Conservation (phyloP, 2,329 filamentous ascomycete genomes). For the Chaetomium globosum region DNA sequence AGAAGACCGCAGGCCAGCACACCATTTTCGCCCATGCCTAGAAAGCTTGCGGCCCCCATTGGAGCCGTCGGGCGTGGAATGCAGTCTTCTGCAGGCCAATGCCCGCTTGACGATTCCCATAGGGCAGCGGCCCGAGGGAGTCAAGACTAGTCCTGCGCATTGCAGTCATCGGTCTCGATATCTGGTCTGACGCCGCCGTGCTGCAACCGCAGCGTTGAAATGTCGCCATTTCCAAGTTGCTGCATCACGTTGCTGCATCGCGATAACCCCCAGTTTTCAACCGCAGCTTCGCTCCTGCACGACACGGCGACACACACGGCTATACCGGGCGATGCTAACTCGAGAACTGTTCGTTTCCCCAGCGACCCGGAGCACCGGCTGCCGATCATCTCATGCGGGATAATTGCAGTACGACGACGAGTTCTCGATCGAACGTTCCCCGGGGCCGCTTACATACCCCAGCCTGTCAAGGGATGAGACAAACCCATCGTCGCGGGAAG, state of each 20-base stretch:
- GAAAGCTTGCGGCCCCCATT: conserved; percentile 26
- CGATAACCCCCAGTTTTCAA: background rate
- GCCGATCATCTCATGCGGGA: conserved; percentile 32
- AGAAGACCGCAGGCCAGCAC: conserved; percentile 32
- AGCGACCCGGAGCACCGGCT: conserved; percentile 26
- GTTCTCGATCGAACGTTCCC: conserved; percentile 22
- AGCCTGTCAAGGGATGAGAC: conserved; percentile 24
- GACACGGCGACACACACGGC: background rate
- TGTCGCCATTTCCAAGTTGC: conserved; percentile 1
- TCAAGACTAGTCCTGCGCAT: conserved; percentile 27
- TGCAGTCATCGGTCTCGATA: conserved; percentile 35
- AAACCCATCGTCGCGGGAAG: conserved; percentile 24
- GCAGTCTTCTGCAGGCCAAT: conserved; percentile 37
- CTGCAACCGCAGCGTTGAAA: conserved; percentile 13
- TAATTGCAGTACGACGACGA: conserved; percentile 24
- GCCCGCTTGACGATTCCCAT: conserved; percentile 32
- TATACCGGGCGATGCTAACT: conserved; percentile 4
- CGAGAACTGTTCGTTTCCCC: conserved; percentile 20
- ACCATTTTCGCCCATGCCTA: conserved; percentile 20
- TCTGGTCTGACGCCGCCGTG: conserved; percentile 12
- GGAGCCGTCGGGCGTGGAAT: conserved; percentile 36
- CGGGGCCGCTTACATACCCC: conserved; percentile 19
- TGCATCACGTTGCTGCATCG: background rate
- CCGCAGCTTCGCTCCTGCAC: background rate
- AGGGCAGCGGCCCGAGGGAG: conserved; percentile 34